These are phyloP conservation scores for Coemansia sp. DNA, from an alignment of 192 early-diverging fungal species.

Conservation along the genomic window DNA sequence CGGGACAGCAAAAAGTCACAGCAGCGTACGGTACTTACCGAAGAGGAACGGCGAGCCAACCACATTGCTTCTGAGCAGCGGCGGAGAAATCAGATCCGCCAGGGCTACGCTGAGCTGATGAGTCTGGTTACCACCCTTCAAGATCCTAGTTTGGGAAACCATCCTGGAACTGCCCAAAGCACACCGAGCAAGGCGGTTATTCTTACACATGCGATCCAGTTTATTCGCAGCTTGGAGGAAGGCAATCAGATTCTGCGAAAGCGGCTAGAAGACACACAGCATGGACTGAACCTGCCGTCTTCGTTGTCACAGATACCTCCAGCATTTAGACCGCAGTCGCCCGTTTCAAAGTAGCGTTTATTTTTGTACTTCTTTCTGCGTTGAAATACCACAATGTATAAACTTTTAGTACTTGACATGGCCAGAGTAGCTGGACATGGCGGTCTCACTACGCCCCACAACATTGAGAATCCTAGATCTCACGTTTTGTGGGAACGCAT, in stretches of 20 bases:
- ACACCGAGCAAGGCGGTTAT: constrained; percentile 84
- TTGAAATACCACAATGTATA: too few relatives aligned
- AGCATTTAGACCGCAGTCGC: too few relatives aligned
- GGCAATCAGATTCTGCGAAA: constrained; percentile 46
- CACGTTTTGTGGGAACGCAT: constrained; percentile 16
- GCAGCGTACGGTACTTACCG: constrained; percentile 68
- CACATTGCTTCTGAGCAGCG: constrained; percentile 95
- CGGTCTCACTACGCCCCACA: constrained; percentile 20
- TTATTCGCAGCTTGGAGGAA: constrained; percentile 57
- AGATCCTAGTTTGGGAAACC: constrained; percentile 51
- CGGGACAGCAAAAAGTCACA: constrained; percentile 31
- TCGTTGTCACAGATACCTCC: too few relatives aligned
- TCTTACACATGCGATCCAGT: constrained; percentile 76
- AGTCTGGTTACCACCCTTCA: constrained; percentile 76
- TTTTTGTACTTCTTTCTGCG: too few relatives aligned
- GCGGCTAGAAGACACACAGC: constrained; percentile 30
- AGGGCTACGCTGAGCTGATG: constrained; percentile 85
- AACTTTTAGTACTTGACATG: constrained; percentile 32
- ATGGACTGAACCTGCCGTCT: not conserved
- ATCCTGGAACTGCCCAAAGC: constrained; percentile 60
- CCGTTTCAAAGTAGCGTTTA: too few relatives aligned
- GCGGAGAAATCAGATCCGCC: constrained; percentile 83
- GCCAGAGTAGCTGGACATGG: constrained; percentile 37
- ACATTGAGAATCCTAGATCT: constrained; percentile 19
- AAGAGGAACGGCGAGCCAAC: constrained; percentile 87